Evolutionary conservation across 1,139 yeast genomes (phyloP).

Genomic region (Kodamaea alishanica): DNA sequence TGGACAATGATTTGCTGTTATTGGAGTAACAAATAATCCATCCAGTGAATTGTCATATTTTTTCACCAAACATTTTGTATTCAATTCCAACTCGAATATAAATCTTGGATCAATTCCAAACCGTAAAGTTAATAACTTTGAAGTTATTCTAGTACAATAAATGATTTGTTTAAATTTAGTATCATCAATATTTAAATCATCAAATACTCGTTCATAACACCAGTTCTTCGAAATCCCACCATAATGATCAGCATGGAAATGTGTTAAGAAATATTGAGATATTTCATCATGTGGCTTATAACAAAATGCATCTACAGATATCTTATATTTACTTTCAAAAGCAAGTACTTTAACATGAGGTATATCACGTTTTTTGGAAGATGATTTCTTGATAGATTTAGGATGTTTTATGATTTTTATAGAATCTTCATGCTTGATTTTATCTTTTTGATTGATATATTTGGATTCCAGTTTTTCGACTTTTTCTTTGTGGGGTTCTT

Average conservation of each 20-base stretch:
- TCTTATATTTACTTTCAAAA: constrained; percentile 30
- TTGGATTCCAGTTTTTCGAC: constrained; percentile 1
- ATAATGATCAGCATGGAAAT: constrained; percentile 92
- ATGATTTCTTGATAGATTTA: constrained; percentile 12
- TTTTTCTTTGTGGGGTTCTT: background rate
- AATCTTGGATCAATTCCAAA: constrained; percentile 55
- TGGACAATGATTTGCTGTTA: constrained; percentile 95
- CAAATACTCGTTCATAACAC: constrained; percentile 47
- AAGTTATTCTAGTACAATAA: constrained; percentile 70
- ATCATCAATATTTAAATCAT: constrained; percentile 26
- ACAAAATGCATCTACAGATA: constrained; percentile 71
- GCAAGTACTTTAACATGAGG: constrained; percentile 53
- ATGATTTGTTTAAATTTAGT: constrained; percentile 43
- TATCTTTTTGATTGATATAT: constrained; percentile 6
- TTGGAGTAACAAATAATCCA: constrained; percentile 54
- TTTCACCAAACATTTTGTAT: constrained; percentile 33
- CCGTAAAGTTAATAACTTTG: constrained; percentile 48
- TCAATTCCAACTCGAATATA: constrained; percentile 45
- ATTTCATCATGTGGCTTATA: constrained; percentile 47
- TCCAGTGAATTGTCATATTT: constrained; percentile 22
- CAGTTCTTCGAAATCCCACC: constrained; percentile 79
- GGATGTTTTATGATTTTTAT: constrained; percentile 23
- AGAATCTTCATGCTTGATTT: constrained; percentile 1
- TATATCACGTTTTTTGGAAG: constrained; percentile 35
- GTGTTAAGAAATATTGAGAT: constrained; percentile 60